Conservation (phyloP, 352 stramenopile genomes). For the Paralagenidium karlingii region DNA sequence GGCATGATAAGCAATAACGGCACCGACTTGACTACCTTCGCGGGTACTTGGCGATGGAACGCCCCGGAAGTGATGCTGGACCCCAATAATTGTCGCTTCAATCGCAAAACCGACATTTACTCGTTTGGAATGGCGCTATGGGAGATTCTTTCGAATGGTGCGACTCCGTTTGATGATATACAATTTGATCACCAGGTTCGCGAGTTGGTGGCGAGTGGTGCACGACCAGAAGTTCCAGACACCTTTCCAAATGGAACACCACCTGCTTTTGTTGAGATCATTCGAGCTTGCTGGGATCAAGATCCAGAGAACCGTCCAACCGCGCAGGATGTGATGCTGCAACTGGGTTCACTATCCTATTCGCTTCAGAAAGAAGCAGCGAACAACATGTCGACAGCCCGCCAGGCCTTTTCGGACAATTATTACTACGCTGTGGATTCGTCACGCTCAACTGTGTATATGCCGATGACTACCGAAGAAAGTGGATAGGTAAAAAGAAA, state of each 20-base stretch:
- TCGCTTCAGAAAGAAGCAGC: constrained; percentile 23
- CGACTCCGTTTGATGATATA: constrained; percentile 46
- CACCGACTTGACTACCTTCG: constrained; percentile 57
- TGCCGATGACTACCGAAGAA: too few species aligned
- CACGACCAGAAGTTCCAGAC: constrained; percentile 33
- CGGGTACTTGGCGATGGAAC: constrained; percentile 65
- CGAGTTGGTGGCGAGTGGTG: constrained; percentile 31
- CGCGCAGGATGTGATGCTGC: constrained; percentile 56
- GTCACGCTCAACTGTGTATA: too few species aligned
- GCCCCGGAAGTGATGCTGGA: constrained; percentile 50
- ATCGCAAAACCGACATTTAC: constrained; percentile 53
- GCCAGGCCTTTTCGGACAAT: constrained; percentile 50
- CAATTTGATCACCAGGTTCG: constrained; percentile 60
- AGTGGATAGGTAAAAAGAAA: too few species aligned
- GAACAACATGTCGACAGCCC: constrained; percentile 22
- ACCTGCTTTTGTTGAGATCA: constrained; percentile 47
- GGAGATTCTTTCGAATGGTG: constrained; percentile 58
- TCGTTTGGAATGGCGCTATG: constrained; percentile 51
- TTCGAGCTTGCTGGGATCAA: constrained; percentile 50
- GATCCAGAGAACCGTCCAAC: constrained; percentile 26
- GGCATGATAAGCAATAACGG: constrained; percentile 18
- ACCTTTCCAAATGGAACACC: constrained; percentile 31
- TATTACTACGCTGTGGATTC: constrained; percentile 65
- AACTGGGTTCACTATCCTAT: constrained; percentile 44
- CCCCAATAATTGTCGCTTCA: constrained; percentile 51